A percentile compares a stretch with the other conserved stretches of the same genome.
phyloP scores from a whole-genome alignment of 352 stramenopile species.

The Phytophthora macrochlamydospora region DNA sequence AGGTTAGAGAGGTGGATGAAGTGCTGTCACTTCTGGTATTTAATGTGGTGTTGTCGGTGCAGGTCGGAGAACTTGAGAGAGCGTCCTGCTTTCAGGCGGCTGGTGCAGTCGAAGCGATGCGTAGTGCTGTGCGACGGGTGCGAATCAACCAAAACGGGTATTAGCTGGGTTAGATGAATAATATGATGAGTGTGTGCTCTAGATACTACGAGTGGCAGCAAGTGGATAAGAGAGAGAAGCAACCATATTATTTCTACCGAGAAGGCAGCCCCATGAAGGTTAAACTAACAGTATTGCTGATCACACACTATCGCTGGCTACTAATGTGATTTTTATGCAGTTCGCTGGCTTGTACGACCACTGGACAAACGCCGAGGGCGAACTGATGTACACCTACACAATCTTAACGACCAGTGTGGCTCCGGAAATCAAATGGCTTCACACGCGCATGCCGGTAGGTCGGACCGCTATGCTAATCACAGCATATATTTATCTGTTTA shows the following conservation, averaged over 20 bases:
- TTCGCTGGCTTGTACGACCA: constrained; percentile 89
- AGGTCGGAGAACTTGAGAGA: constrained; percentile 79
- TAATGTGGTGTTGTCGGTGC: background rate
- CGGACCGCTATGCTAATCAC: background rate
- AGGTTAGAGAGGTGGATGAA: constrained; percentile 37
- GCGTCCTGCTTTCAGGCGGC: constrained; percentile 70
- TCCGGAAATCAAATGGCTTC: constrained; percentile 78
- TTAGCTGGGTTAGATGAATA: background rate
- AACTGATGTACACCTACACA: constrained; percentile 81
- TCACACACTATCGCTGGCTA: background rate
- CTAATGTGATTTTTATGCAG: constrained; percentile 27
- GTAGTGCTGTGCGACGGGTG: constrained; percentile 86
- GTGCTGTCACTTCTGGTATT: background rate
- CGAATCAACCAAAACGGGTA: background rate
- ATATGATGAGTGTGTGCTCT: background rate
- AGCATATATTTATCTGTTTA: background rate
- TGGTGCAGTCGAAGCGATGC: constrained; percentile 78
- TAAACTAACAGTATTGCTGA: background rate
- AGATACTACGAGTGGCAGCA: constrained; percentile 93
- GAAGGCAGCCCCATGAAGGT: constrained; percentile 60
- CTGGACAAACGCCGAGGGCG: constrained; percentile 71
- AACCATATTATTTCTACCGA: constrained; percentile 90
- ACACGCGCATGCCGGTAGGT: constrained; percentile 84
- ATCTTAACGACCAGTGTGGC: constrained; percentile 86
- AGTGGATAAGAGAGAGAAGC: constrained; percentile 85